These are phyloP conservation scores for Elsinoe australis DNA, from an alignment of 2,329 filamentous ascomycete species.

Conservation along the genomic window DNA sequence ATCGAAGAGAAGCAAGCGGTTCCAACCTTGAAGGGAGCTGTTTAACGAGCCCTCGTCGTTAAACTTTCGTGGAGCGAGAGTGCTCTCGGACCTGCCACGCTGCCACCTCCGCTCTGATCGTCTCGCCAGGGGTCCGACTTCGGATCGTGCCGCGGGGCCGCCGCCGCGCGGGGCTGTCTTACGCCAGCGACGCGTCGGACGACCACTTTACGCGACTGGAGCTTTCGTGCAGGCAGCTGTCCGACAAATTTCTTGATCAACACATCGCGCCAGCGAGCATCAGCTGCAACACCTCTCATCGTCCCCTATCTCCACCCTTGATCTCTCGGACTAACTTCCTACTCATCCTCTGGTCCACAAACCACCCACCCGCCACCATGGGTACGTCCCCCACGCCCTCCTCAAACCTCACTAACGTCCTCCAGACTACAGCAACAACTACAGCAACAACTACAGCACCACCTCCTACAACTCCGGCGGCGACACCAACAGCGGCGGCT, in stretches of 20 bases:
- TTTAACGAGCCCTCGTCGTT: neutral
- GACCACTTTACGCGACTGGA: constrained; percentile 14
- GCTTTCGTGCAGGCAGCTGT: constrained; percentile 8
- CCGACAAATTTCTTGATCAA: neutral
- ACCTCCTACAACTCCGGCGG: constrained; percentile 51
- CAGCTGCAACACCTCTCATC: neutral
- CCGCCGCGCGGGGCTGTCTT: neutral
- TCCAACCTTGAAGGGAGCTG: too few species aligned
- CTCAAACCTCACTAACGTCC: constrained; percentile 3
- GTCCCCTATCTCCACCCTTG: too few species aligned
- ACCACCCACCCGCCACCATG: neutral
- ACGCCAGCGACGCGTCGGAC: constrained; percentile 9
- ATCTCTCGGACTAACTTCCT: neutral
- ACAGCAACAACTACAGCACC: constrained; percentile 44
- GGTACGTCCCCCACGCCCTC: neutral
- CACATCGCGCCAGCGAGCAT: neutral
- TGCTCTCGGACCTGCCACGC: too few species aligned
- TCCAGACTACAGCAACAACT: constrained; percentile 34
- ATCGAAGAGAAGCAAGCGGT: neutral
- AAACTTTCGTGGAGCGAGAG: too few species aligned
- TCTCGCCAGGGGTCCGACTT: too few species aligned
- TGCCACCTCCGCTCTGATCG: too few species aligned
- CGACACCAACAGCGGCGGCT: constrained; percentile 51
- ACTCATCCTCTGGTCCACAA: neutral
- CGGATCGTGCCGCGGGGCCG: too few species aligned